Conservation (phyloP, 352 stramenopile species). For the Blastocystis sp. region DNA sequence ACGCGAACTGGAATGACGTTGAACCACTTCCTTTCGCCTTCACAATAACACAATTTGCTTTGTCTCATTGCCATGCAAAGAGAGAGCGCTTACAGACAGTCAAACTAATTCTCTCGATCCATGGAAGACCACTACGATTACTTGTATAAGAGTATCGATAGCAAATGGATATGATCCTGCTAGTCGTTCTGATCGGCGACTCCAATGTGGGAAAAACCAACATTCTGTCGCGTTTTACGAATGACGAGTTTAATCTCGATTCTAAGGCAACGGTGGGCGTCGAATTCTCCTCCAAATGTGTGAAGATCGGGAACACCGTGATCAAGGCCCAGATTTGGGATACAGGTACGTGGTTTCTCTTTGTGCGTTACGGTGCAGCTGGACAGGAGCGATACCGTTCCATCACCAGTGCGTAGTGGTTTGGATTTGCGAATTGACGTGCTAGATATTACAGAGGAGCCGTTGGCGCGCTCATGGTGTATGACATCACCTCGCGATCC, state of each 20-base stretch:
- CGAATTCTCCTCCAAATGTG: conserved; percentile 97
- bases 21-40: background rate
- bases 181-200: conserved; percentile 86
- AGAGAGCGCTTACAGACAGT: too few relatives aligned
- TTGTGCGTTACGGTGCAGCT: background rate
- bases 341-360: conserved; percentile 63
- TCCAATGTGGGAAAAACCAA: conserved; percentile 90
- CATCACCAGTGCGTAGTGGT: conserved; percentile 73
- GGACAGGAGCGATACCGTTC: conserved; percentile 73
- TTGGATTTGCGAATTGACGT: background rate
- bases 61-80: too few relatives aligned
- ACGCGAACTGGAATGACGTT: too few relatives aligned
- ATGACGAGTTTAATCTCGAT: conserved; percentile 95
- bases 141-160: conserved; percentile 67
- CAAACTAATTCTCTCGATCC: background rate
- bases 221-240: conserved; percentile 86
- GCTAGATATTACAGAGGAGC: conserved; percentile 73
- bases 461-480: conserved; percentile 91
- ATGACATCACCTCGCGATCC: conserved; percentile 95
- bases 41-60: too few relatives aligned
- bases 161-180: background rate
- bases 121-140: conserved; percentile 70
- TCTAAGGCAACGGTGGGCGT: conserved; percentile 93
- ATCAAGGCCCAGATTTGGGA: conserved; percentile 95
- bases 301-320: conserved; percentile 80